These are phyloP conservation scores for Clitopilus passeckerianus DNA, from an alignment of 768 basidiomycete species.

Conservation along the genomic window DNA sequence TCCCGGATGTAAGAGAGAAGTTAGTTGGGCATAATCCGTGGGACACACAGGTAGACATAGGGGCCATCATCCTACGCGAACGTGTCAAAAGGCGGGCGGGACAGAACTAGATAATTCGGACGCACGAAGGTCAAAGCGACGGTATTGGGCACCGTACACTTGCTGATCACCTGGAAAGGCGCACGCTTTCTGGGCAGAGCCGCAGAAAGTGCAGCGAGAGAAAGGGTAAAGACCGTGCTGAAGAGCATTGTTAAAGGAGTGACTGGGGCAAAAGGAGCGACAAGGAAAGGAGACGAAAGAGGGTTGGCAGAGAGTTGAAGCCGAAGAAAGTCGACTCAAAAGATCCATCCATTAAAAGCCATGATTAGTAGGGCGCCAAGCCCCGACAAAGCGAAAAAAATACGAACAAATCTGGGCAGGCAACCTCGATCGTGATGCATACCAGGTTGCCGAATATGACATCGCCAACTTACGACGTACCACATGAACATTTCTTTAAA, in stretches of 20 bases:
- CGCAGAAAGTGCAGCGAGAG: slow-evolving; percentile 10
- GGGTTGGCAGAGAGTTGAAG: not conserved
- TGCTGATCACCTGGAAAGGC: slow-evolving; percentile 25
- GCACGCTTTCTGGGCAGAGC: slow-evolving; percentile 16
- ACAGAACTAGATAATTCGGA: not conserved
- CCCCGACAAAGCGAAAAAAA: not conserved
- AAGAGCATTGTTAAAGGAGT: slow-evolving; percentile 11
- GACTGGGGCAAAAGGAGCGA: not conserved
- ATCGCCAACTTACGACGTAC: not conserved
- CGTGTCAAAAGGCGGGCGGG: not conserved
- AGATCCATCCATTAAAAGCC: not conserved
- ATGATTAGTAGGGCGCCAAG: not conserved
- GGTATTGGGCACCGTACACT: slow-evolving; percentile 30
- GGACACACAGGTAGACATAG: slow-evolving; percentile 26
- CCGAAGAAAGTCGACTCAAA: not conserved
- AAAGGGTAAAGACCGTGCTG: slow-evolving; percentile 7
- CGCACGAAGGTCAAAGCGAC: slow-evolving; percentile 36
- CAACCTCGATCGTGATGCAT: not conserved
- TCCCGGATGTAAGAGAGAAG: not conserved
- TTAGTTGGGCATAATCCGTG: not conserved
- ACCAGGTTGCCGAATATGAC: not conserved
- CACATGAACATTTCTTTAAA: too few relatives aligned
- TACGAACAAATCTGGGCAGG: not conserved
- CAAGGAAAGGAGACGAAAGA: not conserved
- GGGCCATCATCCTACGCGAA: slow-evolving; percentile 37